A percentile compares a stretch with the other conserved stretches of the same genome.
Conservation (phyloP, 257 asterid species). For the Solanum arcanum region DNA sequence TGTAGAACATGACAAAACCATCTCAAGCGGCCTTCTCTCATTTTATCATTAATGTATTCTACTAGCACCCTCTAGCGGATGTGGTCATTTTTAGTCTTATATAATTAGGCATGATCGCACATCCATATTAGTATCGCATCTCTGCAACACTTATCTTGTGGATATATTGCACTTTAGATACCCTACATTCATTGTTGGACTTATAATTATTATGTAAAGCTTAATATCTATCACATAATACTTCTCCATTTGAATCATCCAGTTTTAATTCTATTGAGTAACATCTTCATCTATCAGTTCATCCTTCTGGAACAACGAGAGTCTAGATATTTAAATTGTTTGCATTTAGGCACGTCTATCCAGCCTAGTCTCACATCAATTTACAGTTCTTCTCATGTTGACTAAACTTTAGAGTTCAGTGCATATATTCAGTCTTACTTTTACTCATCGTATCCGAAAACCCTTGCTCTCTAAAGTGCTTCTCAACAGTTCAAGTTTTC, state of each 20-base stretch:
- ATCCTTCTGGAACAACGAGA: not conserved
- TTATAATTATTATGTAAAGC: not conserved
- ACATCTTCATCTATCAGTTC: not conserved
- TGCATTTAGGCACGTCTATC: not conserved
- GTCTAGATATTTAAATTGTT: not conserved
- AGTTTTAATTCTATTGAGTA: not conserved
- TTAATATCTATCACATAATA: not conserved
- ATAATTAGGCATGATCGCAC: not conserved
- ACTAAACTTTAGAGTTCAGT: not conserved
- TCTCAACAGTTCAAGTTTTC: not conserved
- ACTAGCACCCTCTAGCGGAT: not conserved
- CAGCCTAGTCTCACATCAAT: not conserved
- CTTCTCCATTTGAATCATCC: not conserved
- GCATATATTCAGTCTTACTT: not conserved
- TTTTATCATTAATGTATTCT: not conserved
- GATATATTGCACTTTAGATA: not conserved
- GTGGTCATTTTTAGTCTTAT: not conserved
- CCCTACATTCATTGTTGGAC: not conserved
- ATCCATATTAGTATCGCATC: not conserved
- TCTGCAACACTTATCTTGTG: not conserved
- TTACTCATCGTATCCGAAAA: not conserved
- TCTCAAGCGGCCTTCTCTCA: not conserved
- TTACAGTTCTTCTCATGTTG: not conserved
- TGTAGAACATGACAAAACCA: not conserved
- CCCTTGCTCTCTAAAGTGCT: not conserved